Evolutionary conservation across 768 basidiomycete genomes (phyloP).

Genomic region (Hygrophorus russula): DNA sequence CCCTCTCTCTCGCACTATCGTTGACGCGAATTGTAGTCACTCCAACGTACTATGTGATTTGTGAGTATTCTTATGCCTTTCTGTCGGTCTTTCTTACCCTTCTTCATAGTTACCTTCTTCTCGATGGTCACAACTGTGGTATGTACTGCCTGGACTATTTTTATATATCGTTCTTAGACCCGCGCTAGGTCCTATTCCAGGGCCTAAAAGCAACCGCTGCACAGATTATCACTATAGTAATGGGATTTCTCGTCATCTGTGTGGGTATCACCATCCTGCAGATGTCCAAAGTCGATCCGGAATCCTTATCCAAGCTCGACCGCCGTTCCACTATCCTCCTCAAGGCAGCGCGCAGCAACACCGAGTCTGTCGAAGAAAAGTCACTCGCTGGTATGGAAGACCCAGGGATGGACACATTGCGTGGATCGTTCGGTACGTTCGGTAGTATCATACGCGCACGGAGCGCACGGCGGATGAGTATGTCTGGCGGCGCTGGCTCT

Average conservation of each 20-base stretch:
- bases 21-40: constrained; percentile 43
- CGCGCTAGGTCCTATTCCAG: constrained; percentile 67
- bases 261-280: constrained; percentile 92
- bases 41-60: constrained; percentile 80
- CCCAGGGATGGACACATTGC: constrained; percentile 84
- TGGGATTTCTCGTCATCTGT: constrained; percentile 88
- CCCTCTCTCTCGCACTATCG: constrained; percentile 2
- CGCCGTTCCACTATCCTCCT: constrained; percentile 84
- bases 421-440: constrained; percentile 85
- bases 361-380: constrained; percentile 64
- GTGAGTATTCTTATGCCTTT: constrained; percentile 26
- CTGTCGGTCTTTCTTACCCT: not conserved
- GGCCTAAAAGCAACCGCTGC: constrained; percentile 69
- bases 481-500: constrained; percentile 25
- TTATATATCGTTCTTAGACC: not conserved
- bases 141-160: constrained; percentile 11
- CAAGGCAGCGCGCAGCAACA: constrained; percentile 67
- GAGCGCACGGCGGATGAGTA: constrained; percentile 40
- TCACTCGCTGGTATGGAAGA: constrained; percentile 59
- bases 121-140: constrained; percentile 79
- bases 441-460: constrained; percentile 81
- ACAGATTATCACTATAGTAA: constrained; percentile 81
- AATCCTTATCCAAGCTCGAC: constrained; percentile 68
- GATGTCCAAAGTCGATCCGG: constrained; percentile 90
- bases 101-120: constrained; percentile 59